Evolutionary conservation across 768 basidiomycete genomes (phyloP), one percentile per base, ranked within the genome.

Genomic region (Melanogaster broomeanus): DNA sequence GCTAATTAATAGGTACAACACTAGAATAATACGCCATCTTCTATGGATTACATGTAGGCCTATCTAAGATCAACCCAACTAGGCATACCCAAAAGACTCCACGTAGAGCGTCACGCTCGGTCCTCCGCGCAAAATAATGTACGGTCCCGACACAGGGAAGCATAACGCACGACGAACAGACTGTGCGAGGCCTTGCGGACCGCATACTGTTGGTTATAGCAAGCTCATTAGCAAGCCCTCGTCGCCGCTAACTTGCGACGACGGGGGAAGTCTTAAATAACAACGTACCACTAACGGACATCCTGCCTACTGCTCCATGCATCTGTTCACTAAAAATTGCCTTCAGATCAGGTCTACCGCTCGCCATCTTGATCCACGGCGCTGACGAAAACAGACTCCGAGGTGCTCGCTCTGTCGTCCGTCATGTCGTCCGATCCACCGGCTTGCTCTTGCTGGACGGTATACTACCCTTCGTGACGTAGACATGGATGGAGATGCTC

Each of bases 221-320:
- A 41, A 25, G 13, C 1, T 7, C 27, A 25, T 31, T 4, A 33
- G 12, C 24, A 8, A 34, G 7, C 24, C 6, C 19, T 31, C 18
- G 3, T 11, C 24, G n/a, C n/a, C n/a, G n/a, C n/a, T n/a, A n/a
- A n/a, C n/a, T n/a, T n/a, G 18, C 16, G n/a, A n/a, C n/a, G n/a
- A n/a, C n/a, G n/a, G n/a, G n/a, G n/a, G n/a, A 21, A n/a, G 6
- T 21, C n/a, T n/a, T n/a, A n/a, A 13, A 15, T 7, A 31, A 15
- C 9, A 2, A 67, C 74, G 8, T 49, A 80, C 82, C 81, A 27
- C 71, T 78, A 24, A 83, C 74, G 8, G 76, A 74, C 59, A 81
- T 67, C 6, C 68, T 63, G 7, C 77, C 80, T 3, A 56, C 56
- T 7, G 68, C 65, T 6, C 54, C 52, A 2, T 39, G 56, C 9